Evolutionary conservation across 106 monocot genomes (phyloP), one percentile per base, ranked within the genome.

Genomic region (Dendrobium catenatum): DNA sequence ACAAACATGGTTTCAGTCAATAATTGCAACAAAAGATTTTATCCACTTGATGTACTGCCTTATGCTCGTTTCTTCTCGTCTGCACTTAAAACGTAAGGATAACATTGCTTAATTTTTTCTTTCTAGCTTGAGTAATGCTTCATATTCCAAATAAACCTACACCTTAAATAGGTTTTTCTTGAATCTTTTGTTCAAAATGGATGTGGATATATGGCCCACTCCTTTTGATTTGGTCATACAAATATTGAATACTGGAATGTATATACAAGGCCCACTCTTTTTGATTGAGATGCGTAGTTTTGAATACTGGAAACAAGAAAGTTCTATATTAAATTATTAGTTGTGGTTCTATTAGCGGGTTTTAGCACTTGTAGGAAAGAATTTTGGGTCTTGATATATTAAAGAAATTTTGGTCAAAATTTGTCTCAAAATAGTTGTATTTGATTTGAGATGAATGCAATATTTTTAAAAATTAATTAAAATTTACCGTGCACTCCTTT

Each of bases 1-100:
- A 54, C 93, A 91, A 79, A 0, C 75, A 42, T 96, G 93, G 93
- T 85, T 93, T 84, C 91, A 88, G 67, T 82, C 86, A 76, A 51
- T 93, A 67, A 78, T 91, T 72, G 81, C 80, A 70, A 86, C 93
- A 10, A 96, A 91, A 77, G 96, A 96, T 78, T 94, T 94, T 49
- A 83, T 96, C 67, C 90, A 82, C 79, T 82, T 94, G 13, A 78
- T 94, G 17, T 96, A 94, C 82, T 92, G 92, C 80, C 86, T 94
- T 67, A 86, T 84, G 79, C 85, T 96, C 68, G 86, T 92, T 72
- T 70, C 92, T 27, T 94, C 94, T 77, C 90, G 90, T 47, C 9
- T 87, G n/a, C 91, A 83, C 66, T 86, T 96, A 64, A 96, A 91
- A 74, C 85, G 96, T 96, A 61, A 90, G 91, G 27, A 79, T 49